Evolutionary conservation across 169 alveolate genomes (phyloP).

Genomic region (Plasmodium malariae): DNA sequence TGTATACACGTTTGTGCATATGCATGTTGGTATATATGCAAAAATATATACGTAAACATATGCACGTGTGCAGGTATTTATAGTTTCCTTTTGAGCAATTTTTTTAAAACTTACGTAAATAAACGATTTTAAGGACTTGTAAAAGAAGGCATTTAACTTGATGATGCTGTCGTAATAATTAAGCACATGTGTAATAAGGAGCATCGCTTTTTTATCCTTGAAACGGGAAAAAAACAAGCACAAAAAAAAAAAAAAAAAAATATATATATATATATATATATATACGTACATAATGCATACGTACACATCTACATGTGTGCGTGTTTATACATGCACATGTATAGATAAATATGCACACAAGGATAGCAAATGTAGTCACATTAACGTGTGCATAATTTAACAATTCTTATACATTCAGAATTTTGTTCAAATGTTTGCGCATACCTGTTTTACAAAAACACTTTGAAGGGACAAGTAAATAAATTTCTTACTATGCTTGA

Average conservation of each 20-base stretch:
- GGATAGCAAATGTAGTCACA: too few relatives aligned
- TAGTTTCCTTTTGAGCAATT: not conserved
- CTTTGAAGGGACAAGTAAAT: not conserved
- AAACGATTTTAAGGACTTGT: not conserved
- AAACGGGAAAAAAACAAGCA: not conserved
- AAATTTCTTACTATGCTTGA: not conserved
- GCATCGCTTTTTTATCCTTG: not conserved
- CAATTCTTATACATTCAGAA: too few relatives aligned
- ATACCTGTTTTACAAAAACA: not conserved
- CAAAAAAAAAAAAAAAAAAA: not conserved
- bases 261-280: not conserved
- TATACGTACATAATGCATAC: not conserved
- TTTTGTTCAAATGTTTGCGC: not conserved
- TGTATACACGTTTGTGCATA: not conserved
- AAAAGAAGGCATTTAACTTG: not conserved
- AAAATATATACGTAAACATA: not conserved
- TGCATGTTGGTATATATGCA: not conserved
- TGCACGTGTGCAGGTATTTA: not conserved
- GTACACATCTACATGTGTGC: not conserved
- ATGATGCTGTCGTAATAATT: not conserved
- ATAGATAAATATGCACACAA: too few relatives aligned
- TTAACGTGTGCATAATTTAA: too few relatives aligned
- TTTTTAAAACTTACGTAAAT: conserved; percentile 7
- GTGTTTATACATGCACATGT: not conserved
- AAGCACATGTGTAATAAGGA: not conserved